phyloP scores from a whole-genome alignment of 257 asterid species.

The Knoxia roxburghii region DNA sequence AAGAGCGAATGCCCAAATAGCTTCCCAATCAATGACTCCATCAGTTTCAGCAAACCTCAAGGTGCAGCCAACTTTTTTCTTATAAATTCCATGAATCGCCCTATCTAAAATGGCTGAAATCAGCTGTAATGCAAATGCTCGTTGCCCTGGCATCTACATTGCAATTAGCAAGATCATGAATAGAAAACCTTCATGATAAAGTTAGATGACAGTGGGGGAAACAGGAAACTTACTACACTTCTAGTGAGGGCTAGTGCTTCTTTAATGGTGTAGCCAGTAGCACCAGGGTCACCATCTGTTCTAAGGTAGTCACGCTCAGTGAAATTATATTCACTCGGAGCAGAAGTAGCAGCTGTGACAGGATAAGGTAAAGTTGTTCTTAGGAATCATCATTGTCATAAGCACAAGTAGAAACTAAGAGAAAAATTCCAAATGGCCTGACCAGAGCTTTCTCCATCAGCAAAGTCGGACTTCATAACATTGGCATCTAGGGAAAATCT shows the following conservation, averaged over 20 bases:
- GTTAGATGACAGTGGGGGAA: slow-evolving; percentile 1
- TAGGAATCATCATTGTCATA: background rate
- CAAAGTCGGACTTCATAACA: slow-evolving; percentile 32
- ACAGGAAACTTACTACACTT: slow-evolving; percentile 66
- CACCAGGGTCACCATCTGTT: slow-evolving; percentile 97
- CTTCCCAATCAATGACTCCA: slow-evolving; percentile 70
- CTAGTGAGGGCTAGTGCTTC: slow-evolving; percentile 83
- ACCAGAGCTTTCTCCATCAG: slow-evolving; percentile 39
- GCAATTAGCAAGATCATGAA: slow-evolving; percentile 18
- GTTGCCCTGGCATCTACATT: slow-evolving; percentile 85
- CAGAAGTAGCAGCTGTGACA: slow-evolving; percentile 38
- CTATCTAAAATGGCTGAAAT: slow-evolving; percentile 63
- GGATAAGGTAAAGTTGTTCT: slow-evolving; percentile 1
- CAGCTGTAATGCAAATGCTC: slow-evolving; percentile 74
- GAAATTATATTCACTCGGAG: slow-evolving; percentile 46
- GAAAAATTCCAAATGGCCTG: slow-evolving; percentile 21
- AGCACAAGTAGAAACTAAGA: background rate
- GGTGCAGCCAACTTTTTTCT: slow-evolving; percentile 35
- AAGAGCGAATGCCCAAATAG: slow-evolving; percentile 95
- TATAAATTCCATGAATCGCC: slow-evolving; percentile 44
- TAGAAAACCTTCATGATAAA: background rate
- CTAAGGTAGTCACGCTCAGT: slow-evolving; percentile 78
- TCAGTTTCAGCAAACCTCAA: slow-evolving; percentile 28
- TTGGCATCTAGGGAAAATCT: slow-evolving; percentile 76
- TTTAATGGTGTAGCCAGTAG: slow-evolving; percentile 83